Evolutionary conservation across 495 filamentous ascomycete genomes (phyloP).

Genomic region (Lichina pygmaea): DNA sequence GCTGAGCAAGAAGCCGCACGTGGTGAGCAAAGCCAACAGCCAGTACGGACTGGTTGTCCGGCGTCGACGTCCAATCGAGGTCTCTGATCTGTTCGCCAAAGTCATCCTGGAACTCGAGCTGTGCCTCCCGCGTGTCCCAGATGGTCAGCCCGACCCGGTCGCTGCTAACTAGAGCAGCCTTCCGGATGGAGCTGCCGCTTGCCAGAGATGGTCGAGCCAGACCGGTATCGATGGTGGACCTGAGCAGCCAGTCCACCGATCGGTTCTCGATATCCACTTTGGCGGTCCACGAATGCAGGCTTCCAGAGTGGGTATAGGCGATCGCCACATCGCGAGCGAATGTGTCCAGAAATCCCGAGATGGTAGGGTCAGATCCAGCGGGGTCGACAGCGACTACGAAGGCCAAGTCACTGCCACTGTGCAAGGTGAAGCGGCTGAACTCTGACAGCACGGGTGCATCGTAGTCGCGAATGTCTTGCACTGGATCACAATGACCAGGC

Average conservation of each 20-base stretch:
- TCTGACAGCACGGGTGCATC: conserved; percentile 23
- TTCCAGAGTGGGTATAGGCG: conserved; percentile 52
- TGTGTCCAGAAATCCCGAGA: conserved; percentile 62
- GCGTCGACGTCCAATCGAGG: conserved; percentile 85
- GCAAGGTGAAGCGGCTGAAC: conserved; percentile 47
- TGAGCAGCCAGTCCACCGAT: conserved; percentile 57
- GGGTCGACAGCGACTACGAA: conserved; percentile 81
- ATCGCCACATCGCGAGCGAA: conserved; percentile 76
- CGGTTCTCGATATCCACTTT: conserved; percentile 28
- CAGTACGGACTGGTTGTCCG: conserved; percentile 71
- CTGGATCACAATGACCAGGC: conserved; percentile 11
- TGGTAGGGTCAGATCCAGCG: conserved; percentile 40
- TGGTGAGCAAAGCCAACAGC: conserved; percentile 75
- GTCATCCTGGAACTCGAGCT: conserved; percentile 54
- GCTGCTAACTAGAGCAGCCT: conserved; percentile 58
- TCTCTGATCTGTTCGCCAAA: conserved; percentile 65
- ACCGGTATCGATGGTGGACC: conserved; percentile 59
- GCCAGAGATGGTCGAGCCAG: conserved; percentile 47
- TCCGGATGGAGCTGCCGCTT: conserved; percentile 67
- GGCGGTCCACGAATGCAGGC: conserved; percentile 68
- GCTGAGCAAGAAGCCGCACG: conserved; percentile 64
- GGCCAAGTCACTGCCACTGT: conserved; percentile 42
- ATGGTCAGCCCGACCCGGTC: conserved; percentile 57
- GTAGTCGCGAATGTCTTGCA: conserved; percentile 10
- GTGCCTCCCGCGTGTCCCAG: conserved; percentile 64